Evolutionary conservation across 192 early-diverging fungal species (phyloP).

Genomic region (Coemansia sp.): DNA sequence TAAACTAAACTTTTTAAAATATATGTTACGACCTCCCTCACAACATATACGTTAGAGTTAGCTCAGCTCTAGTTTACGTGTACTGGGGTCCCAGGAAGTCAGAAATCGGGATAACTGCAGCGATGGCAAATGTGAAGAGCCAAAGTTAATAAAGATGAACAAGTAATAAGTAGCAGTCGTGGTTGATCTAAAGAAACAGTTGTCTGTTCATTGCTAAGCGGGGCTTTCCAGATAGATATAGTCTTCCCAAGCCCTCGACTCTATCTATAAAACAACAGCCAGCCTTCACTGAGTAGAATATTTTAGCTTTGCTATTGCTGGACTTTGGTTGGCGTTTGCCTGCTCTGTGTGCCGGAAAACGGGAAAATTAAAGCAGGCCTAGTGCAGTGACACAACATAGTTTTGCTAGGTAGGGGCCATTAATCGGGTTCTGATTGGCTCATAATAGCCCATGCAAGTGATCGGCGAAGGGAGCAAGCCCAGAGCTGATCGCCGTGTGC

Average conservation of each 20-base stretch:
- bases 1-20: not conserved
- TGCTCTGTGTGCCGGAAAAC: not conserved
- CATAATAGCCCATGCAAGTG: not conserved
- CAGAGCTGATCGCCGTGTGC: constrained; percentile 7
- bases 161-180: not conserved
- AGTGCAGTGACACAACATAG: not conserved
- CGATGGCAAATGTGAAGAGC: not conserved
- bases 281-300: not conserved
- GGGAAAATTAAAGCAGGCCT: not conserved
- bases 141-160: not conserved
- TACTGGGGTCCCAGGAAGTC: not conserved
- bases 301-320: not conserved
- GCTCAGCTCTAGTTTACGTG: not conserved
- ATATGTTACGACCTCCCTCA: too few species aligned
- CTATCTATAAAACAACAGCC: not conserved
- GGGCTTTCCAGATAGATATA: not conserved
- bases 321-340: not conserved
- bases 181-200: not conserved
- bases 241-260: not conserved
- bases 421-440: not conserved
- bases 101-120: not conserved
- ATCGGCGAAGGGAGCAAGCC: constrained; percentile 12
- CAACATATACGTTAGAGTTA: not conserved
- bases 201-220: not conserved
- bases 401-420: not conserved